phyloP scores from a whole-genome alignment of 2,329 filamentous ascomycete species.

The Orbilia ellipsospora region DNA sequence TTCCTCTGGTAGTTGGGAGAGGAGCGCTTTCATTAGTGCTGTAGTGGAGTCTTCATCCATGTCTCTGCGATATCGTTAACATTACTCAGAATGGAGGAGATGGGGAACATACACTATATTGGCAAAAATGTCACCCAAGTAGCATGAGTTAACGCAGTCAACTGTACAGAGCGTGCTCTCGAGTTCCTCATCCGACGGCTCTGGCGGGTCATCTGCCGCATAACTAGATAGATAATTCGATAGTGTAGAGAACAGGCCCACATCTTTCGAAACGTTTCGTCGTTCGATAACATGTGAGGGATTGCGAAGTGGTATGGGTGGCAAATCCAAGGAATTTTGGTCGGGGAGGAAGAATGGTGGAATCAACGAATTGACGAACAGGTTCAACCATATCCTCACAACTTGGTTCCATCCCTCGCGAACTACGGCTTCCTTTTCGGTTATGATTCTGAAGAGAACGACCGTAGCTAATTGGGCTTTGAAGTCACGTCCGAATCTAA shows the following conservation, averaged over 20 bases:
- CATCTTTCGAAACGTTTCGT: slow-evolving; percentile 79
- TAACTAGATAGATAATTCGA: slow-evolving; percentile 99
- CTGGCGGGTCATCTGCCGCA: slow-evolving; percentile 94
- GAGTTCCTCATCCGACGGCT: slow-evolving; percentile 95
- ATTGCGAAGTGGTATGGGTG: slow-evolving; percentile 86
- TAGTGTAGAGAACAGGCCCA: slow-evolving; percentile 90
- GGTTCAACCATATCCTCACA: slow-evolving; percentile 89
- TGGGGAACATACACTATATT: slow-evolving; percentile 78
- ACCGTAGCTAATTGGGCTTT: slow-evolving; percentile 92
- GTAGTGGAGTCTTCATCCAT: slow-evolving; percentile 50
- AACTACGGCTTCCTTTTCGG: slow-evolving; percentile 82
- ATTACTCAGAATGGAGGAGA: background rate
- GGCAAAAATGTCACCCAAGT: slow-evolving; percentile 81
- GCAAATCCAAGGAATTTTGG: slow-evolving; percentile 75
- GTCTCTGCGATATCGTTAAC: slow-evolving; percentile 26
- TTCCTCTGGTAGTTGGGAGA: slow-evolving; percentile 88
- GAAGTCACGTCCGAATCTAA: slow-evolving; percentile 93
- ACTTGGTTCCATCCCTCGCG: slow-evolving; percentile 83
- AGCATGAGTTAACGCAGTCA: slow-evolving; percentile 91
- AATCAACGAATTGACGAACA: slow-evolving; percentile 94
- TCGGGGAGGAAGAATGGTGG: slow-evolving; percentile 77
- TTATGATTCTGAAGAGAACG: slow-evolving; percentile 92
- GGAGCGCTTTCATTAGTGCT: slow-evolving; percentile 74
- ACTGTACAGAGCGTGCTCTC: slow-evolving; percentile 95
- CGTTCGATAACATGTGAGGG: slow-evolving; percentile 94